A percentile compares a stretch with the other conserved stretches of the same genome.
Conservation (phyloP, 2,329 filamentous ascomycete species). For the Cercospora nicotianae region DNA sequence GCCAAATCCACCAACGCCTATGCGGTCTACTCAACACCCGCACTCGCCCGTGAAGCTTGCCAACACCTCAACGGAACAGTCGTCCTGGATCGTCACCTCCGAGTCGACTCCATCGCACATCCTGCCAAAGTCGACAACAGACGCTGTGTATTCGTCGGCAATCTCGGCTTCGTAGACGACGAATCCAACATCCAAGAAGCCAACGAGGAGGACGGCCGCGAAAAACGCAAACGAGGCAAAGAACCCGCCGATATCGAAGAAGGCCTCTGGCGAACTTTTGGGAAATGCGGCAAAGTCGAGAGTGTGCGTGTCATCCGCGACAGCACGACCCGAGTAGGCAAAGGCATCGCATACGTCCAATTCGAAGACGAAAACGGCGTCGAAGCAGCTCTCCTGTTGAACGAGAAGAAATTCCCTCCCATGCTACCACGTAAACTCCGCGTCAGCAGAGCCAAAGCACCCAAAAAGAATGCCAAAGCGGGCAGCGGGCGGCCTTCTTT, state of each 20-base stretch:
- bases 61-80: constrained; percentile 78
- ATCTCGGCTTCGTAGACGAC: constrained; percentile 93
- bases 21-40: constrained; percentile 75
- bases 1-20: constrained; percentile 95
- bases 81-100: constrained; percentile 81
- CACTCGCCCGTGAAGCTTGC: constrained; percentile 74
- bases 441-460: constrained; percentile 79
- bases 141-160: constrained; percentile 93
- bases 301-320: constrained; percentile 92
- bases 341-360: constrained; percentile 96
- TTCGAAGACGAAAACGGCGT: constrained; percentile 86
- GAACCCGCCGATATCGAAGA: constrained; percentile 84
- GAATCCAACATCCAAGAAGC: constrained; percentile 67
- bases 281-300: constrained; percentile 78
- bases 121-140: constrained; percentile 79
- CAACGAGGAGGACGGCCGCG: constrained; percentile 61
- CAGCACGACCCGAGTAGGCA: constrained; percentile 85
- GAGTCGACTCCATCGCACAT: constrained; percentile 88
- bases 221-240: constrained; percentile 67
- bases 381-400: constrained; percentile 82
- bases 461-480: constrained; percentile 51
- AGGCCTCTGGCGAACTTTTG: constrained; percentile 82
- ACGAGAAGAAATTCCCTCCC: constrained; percentile 90
- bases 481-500: constrained; percentile 32
- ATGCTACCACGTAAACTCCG: constrained; percentile 87